These are phyloP conservation scores for Cercospora sojina DNA, from an alignment of 2,329 filamentous ascomycete genomes.

Conservation along the genomic window DNA sequence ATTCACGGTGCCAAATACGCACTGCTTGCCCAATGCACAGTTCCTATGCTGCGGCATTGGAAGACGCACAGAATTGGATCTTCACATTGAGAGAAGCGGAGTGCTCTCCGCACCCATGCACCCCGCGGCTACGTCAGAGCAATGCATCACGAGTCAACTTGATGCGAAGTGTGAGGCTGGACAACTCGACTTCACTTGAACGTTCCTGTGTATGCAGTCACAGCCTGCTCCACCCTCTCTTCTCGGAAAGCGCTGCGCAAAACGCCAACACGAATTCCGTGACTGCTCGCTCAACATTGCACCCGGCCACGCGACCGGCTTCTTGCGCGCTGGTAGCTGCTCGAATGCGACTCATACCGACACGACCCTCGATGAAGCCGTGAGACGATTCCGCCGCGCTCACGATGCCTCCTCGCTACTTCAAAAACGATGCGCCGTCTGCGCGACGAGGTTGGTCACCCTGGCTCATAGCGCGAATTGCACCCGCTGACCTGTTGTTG, in stretches of 20 bases:
- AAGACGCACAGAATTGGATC: neutral
- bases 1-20: neutral
- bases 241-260: neutral
- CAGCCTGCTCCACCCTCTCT: neutral
- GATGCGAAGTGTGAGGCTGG: neutral
- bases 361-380: slow-evolving; percentile 1
- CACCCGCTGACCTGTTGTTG: neutral
- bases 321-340: neutral
- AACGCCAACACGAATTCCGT: neutral
- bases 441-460: slow-evolving; percentile 36
- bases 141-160: neutral
- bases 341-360: slow-evolving; percentile 2
- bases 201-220: neutral
- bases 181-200: neutral
- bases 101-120: neutral
- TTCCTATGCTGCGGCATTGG: neutral
- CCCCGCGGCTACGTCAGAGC: slow-evolving; percentile 4
- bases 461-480: neutral
- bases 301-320: neutral
- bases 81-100: neutral
- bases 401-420: slow-evolving; percentile 40
- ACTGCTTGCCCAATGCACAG: neutral
- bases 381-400: neutral
- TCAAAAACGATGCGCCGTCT: slow-evolving; percentile 42
- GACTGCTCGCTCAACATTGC: neutral